These are phyloP conservation scores for Hyaloscypha hepaticicola DNA, from an alignment of 495 filamentous ascomycete genomes.

Conservation along the genomic window DNA sequence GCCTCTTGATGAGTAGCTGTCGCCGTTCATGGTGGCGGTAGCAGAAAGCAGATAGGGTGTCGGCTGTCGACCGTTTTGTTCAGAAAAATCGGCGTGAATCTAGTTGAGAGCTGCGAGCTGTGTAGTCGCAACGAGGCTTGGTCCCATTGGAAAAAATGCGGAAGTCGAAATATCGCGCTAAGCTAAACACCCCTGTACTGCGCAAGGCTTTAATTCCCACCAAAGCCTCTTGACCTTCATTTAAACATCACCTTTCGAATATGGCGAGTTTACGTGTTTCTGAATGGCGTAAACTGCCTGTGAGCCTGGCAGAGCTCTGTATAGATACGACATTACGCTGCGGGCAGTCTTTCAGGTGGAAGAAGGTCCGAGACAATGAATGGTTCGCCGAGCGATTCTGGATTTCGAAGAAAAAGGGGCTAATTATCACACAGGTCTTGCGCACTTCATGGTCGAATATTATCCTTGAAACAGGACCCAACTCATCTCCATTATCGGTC, in stretches of 20 bases:
- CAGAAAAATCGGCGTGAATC: background rate
- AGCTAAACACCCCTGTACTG: conserved; percentile 4
- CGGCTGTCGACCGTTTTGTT: background rate
- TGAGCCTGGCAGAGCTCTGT: conserved; percentile 78
- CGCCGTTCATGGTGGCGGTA: conserved; percentile 75
- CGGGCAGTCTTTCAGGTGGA: conserved; percentile 94
- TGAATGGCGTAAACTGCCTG: conserved; percentile 79
- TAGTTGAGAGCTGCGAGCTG: background rate
- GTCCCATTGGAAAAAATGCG: background rate
- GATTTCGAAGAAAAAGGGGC: conserved; percentile 4
- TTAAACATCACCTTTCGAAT: background rate
- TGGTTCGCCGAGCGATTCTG: conserved; percentile 56
- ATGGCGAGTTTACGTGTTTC: conserved; percentile 30
- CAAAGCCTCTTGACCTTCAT: background rate
- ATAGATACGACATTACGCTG: conserved; percentile 89
- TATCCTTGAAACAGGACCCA: conserved; percentile 82
- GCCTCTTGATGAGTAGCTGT: conserved; percentile 82
- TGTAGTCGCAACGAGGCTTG: conserved; percentile 13
- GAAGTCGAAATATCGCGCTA: conserved; percentile 8
- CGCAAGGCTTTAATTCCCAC: background rate
- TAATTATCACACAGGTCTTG: conserved; percentile 57
- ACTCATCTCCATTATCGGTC: conserved; percentile 77
- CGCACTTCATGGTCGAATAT: conserved; percentile 77
- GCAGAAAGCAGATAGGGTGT: background rate
- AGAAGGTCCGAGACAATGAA: conserved; percentile 71